Evolutionary conservation across 352 stramenopile species (phyloP), one percentile per base, ranked within the genome.

Genomic region (Phytophthora boehmeriae): DNA sequence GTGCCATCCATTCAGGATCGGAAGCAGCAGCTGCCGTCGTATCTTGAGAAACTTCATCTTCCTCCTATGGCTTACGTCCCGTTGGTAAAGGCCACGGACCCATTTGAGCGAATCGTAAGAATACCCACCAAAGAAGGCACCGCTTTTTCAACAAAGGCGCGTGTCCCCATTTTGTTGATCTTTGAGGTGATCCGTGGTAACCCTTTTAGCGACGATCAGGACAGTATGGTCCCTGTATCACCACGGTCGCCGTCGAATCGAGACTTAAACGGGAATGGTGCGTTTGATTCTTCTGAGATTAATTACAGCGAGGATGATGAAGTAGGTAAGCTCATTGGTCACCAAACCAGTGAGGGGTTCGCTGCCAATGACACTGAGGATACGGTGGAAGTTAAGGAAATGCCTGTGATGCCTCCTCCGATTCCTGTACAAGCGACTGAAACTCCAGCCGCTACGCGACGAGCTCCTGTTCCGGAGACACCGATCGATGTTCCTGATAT

Each of bases 61-160:
- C 88, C 86, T n/a, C 86, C 86, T 2, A 95, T 96, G 83, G 89
- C 88, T 16, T 96, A 95, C 54, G 87, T 96, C 10, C 89, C 89
- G 6, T 70, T 95, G 11, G 84, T 92, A 16, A 95, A 95, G 54
- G 89, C 88, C 8, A 95, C 87, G 1, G 89, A 97, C 54, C 86
- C 89, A 20, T 95, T 95, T 54, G 88, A 96, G 61, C 86, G 86
- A 10, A 93, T 97, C 28, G 78, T 94, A 30, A 80, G 81, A 22
- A 92, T 97, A 54, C 86, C 86, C 5, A 83, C 78, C 1, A 93
- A 92, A 35, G 88, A 96, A 85, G 88, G 88, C 32, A 95, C 88
- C 1, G 88, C 85, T 0, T 96, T 96, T 47, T 95, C 86, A 11
- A 96, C 88, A 8, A 95, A 96, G 51, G 85, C 84, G 16, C 86